These are phyloP conservation scores for Acorus gramineus DNA, from an alignment of 106 monocot genomes.

Conservation along the genomic window DNA sequence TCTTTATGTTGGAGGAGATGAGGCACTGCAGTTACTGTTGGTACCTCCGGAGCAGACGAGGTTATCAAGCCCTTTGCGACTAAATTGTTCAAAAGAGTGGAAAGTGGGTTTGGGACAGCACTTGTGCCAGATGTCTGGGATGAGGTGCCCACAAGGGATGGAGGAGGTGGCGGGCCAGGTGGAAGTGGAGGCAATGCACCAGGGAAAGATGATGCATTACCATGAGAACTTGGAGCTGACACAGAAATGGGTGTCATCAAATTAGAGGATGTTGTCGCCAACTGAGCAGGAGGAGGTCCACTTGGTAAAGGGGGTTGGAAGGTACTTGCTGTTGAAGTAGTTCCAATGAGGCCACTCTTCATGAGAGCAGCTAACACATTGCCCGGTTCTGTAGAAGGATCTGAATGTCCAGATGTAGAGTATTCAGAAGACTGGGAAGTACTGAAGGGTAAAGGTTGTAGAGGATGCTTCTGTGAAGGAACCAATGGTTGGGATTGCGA, in stretches of 20 bases:
- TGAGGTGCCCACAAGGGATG: slow-evolving; percentile 15
- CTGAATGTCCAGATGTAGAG: too few species aligned
- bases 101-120: slow-evolving; percentile 40
- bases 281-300: slow-evolving; percentile 55
- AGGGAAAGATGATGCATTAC: neutral
- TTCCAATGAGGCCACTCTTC: slow-evolving; percentile 42
- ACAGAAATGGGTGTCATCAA: slow-evolving; percentile 8
- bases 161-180: slow-evolving; percentile 55
- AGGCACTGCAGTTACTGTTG: slow-evolving; percentile 2
- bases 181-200: slow-evolving; percentile 53
- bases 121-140: slow-evolving; percentile 5
- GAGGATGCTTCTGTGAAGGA: too few species aligned
- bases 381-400: neutral
- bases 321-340: slow-evolving; percentile 19
- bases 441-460: too few species aligned
- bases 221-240: slow-evolving; percentile 4
- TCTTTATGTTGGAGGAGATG: slow-evolving; percentile 5
- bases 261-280: slow-evolving; percentile 14
- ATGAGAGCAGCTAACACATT: slow-evolving; percentile 45
- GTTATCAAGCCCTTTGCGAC: slow-evolving; percentile 87
- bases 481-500: neutral
- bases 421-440: too few species aligned
- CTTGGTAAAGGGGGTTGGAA: slow-evolving; percentile 58
- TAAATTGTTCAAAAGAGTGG: slow-evolving; percentile 70
- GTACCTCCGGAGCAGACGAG: slow-evolving; percentile 27